Evolutionary conservation across 2,329 filamentous ascomycete genomes (phyloP).

Genomic region (Onygenales sp.): DNA sequence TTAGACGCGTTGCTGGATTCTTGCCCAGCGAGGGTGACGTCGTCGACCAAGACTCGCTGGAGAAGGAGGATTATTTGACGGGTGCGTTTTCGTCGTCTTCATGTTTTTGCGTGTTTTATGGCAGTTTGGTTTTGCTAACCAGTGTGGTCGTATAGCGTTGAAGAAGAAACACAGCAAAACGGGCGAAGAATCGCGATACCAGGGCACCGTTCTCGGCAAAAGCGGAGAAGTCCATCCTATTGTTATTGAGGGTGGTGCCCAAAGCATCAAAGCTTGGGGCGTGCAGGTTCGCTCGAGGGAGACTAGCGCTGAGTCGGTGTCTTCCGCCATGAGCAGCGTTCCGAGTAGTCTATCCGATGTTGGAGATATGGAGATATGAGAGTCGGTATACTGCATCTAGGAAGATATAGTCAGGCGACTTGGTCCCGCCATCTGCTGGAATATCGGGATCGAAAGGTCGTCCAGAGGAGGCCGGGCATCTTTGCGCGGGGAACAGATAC

Average conservation of each 20-base stretch:
- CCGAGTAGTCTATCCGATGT: conserved; percentile 31
- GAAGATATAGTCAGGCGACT: background rate
- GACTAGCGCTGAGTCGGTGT: conserved; percentile 22
- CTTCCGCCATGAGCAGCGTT: conserved; percentile 30
- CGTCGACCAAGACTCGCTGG: conserved; percentile 40
- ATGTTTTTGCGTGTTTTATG: conserved; percentile 2
- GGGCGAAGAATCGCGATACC: conserved; percentile 76
- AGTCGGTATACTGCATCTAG: background rate
- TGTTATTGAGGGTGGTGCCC: conserved; percentile 67
- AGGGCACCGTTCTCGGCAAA: conserved; percentile 73
- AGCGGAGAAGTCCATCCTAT: conserved; percentile 61
- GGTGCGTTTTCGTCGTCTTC: conserved; percentile 34
- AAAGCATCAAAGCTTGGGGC: conserved; percentile 59
- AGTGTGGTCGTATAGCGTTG: conserved; percentile 44
- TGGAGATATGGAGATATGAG: conserved; percentile 28
- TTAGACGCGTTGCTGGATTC: conserved; percentile 69
- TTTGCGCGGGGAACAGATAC: too few species aligned
- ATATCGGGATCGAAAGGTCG: background rate
- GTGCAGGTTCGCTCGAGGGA: conserved; percentile 25
- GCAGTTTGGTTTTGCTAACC: conserved; percentile 1
- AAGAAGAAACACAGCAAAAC: conserved; percentile 91
- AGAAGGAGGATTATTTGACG: conserved; percentile 61
- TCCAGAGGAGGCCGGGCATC: too few species aligned
- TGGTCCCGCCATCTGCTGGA: too few species aligned
- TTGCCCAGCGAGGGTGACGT: conserved; percentile 47